Conservation (phyloP, 495 filamentous ascomycete genomes). For the Clohesyomyces aquaticus region DNA sequence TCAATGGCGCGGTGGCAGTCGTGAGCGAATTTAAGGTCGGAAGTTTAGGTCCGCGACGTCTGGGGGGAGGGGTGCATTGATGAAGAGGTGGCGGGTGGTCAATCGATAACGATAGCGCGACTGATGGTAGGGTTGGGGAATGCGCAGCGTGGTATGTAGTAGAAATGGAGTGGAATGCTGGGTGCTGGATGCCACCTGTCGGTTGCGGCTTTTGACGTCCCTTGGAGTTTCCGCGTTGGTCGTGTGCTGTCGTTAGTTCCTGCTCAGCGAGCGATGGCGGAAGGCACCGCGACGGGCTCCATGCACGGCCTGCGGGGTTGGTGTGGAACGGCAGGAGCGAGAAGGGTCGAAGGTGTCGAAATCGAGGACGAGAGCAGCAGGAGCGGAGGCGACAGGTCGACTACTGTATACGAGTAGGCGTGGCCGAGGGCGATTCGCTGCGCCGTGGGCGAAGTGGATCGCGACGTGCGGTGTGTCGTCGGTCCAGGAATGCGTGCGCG, state of each 20-base stretch:
- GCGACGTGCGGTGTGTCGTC: no score
- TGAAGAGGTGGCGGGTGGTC: constrained; percentile 3
- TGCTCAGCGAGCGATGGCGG: constrained; percentile 32
- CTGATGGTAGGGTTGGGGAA: constrained; percentile 20
- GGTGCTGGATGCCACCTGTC: constrained; percentile 30
- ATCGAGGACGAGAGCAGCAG: not conserved
- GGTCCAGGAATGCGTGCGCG: constrained; percentile 29
- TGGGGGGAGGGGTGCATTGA: constrained; percentile 12
- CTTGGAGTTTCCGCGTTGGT: not conserved
- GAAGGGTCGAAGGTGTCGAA: not conserved
- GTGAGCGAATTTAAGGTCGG: no score
- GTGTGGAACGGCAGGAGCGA: not conserved
- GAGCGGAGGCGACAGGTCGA: not conserved
- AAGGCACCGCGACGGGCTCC: constrained; percentile 17
- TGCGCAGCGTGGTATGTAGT: constrained; percentile 25
- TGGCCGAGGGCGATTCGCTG: constrained; percentile 33
- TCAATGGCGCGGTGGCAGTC: no score
- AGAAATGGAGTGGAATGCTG: no score
- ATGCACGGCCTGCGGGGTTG: constrained; percentile 27
- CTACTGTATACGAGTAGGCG: no score
- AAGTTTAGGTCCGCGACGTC: not conserved
- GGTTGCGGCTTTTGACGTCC: no score
- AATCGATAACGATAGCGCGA: constrained; percentile 40
- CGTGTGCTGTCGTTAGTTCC: not conserved
- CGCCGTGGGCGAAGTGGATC: constrained; percentile 3